Percentiles rank a stretch among this genome's conserved stretches.
phyloP scores from a whole-genome alignment of 768 basidiomycete species.

The Kwoniella newhampshirensis region DNA sequence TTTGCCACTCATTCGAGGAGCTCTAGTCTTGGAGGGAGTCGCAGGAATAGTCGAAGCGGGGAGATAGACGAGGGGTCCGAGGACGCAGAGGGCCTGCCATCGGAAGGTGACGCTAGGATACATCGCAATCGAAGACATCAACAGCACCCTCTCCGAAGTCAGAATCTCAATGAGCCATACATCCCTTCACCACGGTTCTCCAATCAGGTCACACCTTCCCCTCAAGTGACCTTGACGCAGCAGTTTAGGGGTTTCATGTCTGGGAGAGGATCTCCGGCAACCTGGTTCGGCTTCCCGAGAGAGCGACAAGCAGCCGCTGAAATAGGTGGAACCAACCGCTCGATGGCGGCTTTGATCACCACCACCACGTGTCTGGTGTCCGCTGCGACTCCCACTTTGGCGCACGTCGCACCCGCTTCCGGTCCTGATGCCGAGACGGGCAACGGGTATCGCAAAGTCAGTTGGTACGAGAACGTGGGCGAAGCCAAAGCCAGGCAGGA shows the following conservation, averaged over 20 bases:
- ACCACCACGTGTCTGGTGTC: conserved; percentile 29
- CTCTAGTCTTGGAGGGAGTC: conserved; percentile 5
- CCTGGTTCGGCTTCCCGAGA: conserved; percentile 22
- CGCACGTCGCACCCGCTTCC: conserved; percentile 35
- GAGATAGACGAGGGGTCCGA: neutral
- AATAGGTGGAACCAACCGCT: neutral
- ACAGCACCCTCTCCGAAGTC: conserved; percentile 27
- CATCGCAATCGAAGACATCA: conserved; percentile 20
- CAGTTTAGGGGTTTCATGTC: conserved; percentile 14
- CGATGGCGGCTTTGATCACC: conserved; percentile 39
- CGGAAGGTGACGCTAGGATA: conserved; percentile 7
- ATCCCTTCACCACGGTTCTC: conserved; percentile 34
- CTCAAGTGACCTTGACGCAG: conserved; percentile 26
- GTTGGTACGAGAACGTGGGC: conserved; percentile 26
- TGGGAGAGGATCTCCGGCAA: conserved; percentile 10
- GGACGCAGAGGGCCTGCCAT: neutral
- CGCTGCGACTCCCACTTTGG: conserved; percentile 31
- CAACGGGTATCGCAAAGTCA: conserved; percentile 28
- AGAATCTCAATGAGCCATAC: conserved; percentile 41
- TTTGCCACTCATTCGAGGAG: conserved; percentile 15
- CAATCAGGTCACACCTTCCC: conserved; percentile 21
- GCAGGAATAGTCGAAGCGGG: conserved; percentile 7
- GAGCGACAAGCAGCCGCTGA: neutral
- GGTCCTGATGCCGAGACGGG: conserved; percentile 36
- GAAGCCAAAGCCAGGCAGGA: conserved; percentile 29